Conservation (phyloP, 768 basidiomycete species). For the Neoboletus subvelutipes region DNA sequence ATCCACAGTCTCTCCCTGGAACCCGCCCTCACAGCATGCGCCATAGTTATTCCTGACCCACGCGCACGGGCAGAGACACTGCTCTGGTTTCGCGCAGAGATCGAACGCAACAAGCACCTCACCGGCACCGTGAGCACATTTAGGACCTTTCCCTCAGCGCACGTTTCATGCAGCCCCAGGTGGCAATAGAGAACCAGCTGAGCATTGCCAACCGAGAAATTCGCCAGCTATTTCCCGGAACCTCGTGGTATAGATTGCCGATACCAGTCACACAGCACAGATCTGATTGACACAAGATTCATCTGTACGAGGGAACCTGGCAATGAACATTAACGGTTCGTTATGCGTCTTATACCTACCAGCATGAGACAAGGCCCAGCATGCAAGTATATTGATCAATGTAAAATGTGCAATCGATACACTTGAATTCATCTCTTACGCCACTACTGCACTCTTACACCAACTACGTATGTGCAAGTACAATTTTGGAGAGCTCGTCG, state of each 20-base stretch:
- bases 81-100: slow-evolving; percentile 69
- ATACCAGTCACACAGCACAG: not conserved
- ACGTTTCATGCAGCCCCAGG: slow-evolving; percentile 37
- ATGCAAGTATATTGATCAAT: slow-evolving; percentile 4
- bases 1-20: not conserved
- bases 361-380: not conserved
- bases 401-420: not conserved
- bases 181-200: slow-evolving; percentile 59
- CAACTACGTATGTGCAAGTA: not conserved
- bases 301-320: not conserved
- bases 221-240: slow-evolving; percentile 48
- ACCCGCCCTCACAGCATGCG: slow-evolving; percentile 5
- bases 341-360: not conserved
- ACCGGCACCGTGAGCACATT: slow-evolving; percentile 49
- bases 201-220: slow-evolving; percentile 58
- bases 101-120: slow-evolving; percentile 60
- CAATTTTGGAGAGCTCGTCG: not conserved
- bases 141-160: not conserved
- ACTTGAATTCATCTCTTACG: not conserved
- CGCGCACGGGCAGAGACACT: slow-evolving; percentile 63
- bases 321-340: not conserved
- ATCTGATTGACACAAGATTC: not conserved
- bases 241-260: not conserved
- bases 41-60: slow-evolving; percentile 61
- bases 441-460: not conserved